Conservation (phyloP, 129 eudicot genomes). For the Flaveria sonorensis region DNA sequence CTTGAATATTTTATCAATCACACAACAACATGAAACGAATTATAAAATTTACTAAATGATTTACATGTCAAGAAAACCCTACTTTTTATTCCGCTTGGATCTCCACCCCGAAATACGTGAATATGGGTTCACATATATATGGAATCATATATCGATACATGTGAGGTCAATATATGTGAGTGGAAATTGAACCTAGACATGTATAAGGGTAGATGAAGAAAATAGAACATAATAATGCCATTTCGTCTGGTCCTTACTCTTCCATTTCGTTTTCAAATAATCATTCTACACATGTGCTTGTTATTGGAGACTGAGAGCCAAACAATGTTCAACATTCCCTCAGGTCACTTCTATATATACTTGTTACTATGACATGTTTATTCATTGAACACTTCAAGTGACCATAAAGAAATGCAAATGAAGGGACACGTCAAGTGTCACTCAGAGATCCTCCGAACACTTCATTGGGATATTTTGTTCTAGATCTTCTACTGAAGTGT, state of each 20-base stretch:
- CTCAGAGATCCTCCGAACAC: slow-evolving; percentile 25
- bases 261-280: slow-evolving; percentile 2
- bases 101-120: neutral
- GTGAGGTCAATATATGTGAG: neutral
- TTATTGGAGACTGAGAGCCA: slow-evolving; percentile 17
- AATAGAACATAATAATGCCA: slow-evolving; percentile 19
- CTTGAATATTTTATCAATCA: no score
- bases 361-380: neutral
- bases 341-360: slow-evolving; percentile 2
- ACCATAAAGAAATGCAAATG: neutral
- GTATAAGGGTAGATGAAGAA: slow-evolving; percentile 21
- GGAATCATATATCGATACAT: neutral
- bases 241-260: slow-evolving; percentile 15
- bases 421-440: slow-evolving; percentile 4
- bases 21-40: no score
- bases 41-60: no score
- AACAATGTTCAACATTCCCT: slow-evolving; percentile 17
- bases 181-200: slow-evolving; percentile 32
- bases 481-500: slow-evolving; percentile 12
- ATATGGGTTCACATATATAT: neutral
- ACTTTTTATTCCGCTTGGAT: no score
- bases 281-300: neutral
- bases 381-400: neutral
- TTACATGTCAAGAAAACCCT: no score
- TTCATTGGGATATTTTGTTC: slow-evolving; percentile 1